These are phyloP conservation scores for Mortierella alpina DNA, from an alignment of 192 early-diverging fungal species.

Conservation along the genomic window DNA sequence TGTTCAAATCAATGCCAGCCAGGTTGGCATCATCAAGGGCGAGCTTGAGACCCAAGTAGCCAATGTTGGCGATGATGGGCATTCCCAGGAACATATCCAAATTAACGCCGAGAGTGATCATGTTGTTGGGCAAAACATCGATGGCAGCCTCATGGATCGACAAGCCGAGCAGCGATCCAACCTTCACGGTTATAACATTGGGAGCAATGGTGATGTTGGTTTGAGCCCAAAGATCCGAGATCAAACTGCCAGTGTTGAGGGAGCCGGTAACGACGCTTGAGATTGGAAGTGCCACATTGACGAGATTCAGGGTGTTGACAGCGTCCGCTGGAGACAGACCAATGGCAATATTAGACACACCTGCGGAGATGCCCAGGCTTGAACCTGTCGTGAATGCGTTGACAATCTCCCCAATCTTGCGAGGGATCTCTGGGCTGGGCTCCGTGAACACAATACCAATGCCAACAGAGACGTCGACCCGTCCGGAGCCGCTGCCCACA, in stretches of 20 bases:
- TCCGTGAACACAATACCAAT: slow-evolving; percentile 45
- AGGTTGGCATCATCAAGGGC: slow-evolving; percentile 32
- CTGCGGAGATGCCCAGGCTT: slow-evolving; percentile 25
- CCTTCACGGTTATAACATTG: slow-evolving; percentile 29
- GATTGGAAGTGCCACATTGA: slow-evolving; percentile 25
- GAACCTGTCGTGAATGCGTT: slow-evolving; percentile 36
- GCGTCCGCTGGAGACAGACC: slow-evolving; percentile 46
- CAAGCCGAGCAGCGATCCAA: slow-evolving; percentile 33
- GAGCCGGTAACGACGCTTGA: slow-evolving; percentile 30
- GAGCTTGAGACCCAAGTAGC: slow-evolving; percentile 47
- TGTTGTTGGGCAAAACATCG: slow-evolving; percentile 44
- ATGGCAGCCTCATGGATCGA: slow-evolving; percentile 47
- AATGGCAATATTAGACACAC: slow-evolving; percentile 35
- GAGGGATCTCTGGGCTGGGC: slow-evolving; percentile 35
- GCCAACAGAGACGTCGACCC: slow-evolving; percentile 42
- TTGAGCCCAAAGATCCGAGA: slow-evolving; percentile 14
- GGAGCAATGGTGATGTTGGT: slow-evolving; percentile 33
- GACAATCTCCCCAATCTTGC: slow-evolving; percentile 32
- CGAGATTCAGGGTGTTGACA: slow-evolving; percentile 29
- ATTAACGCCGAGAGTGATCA: slow-evolving; percentile 33
- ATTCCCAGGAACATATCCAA: slow-evolving; percentile 50
- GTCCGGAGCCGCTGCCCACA: slow-evolving; percentile 34
- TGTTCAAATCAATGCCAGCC: slow-evolving; percentile 35
- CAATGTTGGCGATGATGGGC: slow-evolving; percentile 48
- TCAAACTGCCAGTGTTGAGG: slow-evolving; percentile 10